Base-by-base conservation (phyloP, 2,329 filamentous ascomycete species). In the Penicillium vulpinum region DNA sequence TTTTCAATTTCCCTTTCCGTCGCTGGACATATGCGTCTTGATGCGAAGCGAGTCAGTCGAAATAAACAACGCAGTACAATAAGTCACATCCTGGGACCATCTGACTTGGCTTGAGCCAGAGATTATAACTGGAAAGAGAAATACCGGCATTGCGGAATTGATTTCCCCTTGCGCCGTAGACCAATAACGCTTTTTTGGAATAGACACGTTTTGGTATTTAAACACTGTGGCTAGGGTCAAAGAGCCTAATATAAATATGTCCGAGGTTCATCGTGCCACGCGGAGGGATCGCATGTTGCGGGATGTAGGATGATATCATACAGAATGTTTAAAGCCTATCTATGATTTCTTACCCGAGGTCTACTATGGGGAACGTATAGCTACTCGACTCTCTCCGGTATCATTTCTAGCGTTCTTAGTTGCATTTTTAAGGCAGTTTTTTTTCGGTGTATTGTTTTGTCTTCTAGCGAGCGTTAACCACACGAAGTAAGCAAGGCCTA, bases 211-310 rank as follows among this genome's bases (percentile, higher is more conserved):
- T n/a, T 45, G 22, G 31, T 9, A 8, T 28, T 11, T 11, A n/a
- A 33, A 36, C 22, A 21, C n/a, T 29, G 28, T 29, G 21, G 33
- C 13, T 39, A 33, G 33, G 33, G 28, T 26, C 22, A 24, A 28
- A 51, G 48, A 26, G 22, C 18, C 29, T 11, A 41, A 44, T 44
- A 38, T 47, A 26, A 40, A 40, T 24, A 28, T 3, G 15, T 8
- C n/a, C 24, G 22, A 47, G 40, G 15, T 4, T 29, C 22, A 31
- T 29, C 45, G 28, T 41, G 54, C 52, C 53, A 47, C 26, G 41
- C 51, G 46, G 54, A 44, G 46, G 58, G 62, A 63, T 64, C 56
- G 60, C 61, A 61, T 63, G 53, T 62, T 52, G 60, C 62, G 51
- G 26, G 40, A 51, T 58, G 59, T 46, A 56, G 40, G 39, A 52